phyloP scores from a whole-genome alignment of 2,329 filamentous ascomycete species.

The Apiospora sp. region DNA sequence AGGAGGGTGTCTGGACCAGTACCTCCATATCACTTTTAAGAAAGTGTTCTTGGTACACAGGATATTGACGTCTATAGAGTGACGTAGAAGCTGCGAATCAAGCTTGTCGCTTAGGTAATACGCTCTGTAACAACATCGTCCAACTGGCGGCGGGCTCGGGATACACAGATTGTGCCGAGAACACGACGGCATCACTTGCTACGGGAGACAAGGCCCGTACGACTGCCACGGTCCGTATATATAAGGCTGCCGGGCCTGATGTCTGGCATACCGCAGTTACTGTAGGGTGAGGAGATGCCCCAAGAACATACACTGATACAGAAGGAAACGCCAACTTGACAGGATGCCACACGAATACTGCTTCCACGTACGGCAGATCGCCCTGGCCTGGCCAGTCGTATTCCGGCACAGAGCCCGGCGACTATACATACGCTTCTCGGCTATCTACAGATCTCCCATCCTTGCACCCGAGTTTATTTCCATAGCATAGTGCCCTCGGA shows the following conservation, averaged over 20 bases:
- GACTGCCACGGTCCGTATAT: not conserved
- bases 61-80: no score
- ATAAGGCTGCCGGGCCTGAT: not conserved
- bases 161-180: not conserved
- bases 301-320: not conserved
- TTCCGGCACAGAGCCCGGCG: not conserved
- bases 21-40: not conserved
- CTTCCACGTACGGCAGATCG: not conserved
- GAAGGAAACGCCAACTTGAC: not conserved
- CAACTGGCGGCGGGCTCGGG: not conserved
- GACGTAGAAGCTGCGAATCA: not conserved
- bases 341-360: not conserved
- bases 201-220: not conserved
- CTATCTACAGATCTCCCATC: conserved; percentile 13
- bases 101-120: not conserved
- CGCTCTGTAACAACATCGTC: not conserved
- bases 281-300: not conserved
- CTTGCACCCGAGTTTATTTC: conserved; percentile 12
- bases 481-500: not conserved
- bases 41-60: not conserved
- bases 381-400: not conserved
- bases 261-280: not conserved
- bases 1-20: no score
- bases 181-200: not conserved
- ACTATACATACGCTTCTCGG: conserved; percentile 7